These are phyloP conservation scores for Curvularia sp. DNA, from an alignment of 2,329 filamentous ascomycete species.

Conservation along the genomic window DNA sequence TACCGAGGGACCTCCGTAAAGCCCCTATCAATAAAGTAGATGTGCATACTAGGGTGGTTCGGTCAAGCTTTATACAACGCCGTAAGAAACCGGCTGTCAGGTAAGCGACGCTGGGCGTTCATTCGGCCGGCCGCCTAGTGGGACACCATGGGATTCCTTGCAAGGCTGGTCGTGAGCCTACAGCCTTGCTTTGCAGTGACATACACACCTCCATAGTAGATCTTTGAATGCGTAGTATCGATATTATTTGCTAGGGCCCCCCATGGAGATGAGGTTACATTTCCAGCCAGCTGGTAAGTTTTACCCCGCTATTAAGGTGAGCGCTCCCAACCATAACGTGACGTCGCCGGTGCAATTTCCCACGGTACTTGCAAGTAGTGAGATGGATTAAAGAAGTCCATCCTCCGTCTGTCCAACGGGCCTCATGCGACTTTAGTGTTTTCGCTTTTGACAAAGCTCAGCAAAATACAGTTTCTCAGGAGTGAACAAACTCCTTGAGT, in stretches of 20 bases:
- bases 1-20: neutral
- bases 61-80: conserved; percentile 8
- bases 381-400: neutral
- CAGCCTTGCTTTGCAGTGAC: neutral
- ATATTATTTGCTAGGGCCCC: neutral
- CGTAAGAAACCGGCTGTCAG: conserved; percentile 16
- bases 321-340: conserved; percentile 20
- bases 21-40: neutral
- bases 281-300: conserved; percentile 20
- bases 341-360: conserved; percentile 21
- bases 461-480: neutral
- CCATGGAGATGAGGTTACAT: conserved; percentile 6
- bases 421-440: neutral
- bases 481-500: neutral
- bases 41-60: conserved; percentile 7
- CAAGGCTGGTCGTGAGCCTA: conserved; percentile 8
- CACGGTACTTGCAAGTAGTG: neutral
- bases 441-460: too few species aligned
- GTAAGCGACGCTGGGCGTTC: conserved; percentile 16
- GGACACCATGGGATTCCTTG: conserved; percentile 6
- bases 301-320: conserved; percentile 37
- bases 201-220: neutral
- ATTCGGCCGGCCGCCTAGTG: conserved; percentile 4
- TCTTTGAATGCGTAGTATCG: neutral
- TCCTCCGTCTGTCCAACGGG: neutral